Evolutionary conservation across 306 rosid species (phyloP).

Genomic region (Prunus salicina): DNA sequence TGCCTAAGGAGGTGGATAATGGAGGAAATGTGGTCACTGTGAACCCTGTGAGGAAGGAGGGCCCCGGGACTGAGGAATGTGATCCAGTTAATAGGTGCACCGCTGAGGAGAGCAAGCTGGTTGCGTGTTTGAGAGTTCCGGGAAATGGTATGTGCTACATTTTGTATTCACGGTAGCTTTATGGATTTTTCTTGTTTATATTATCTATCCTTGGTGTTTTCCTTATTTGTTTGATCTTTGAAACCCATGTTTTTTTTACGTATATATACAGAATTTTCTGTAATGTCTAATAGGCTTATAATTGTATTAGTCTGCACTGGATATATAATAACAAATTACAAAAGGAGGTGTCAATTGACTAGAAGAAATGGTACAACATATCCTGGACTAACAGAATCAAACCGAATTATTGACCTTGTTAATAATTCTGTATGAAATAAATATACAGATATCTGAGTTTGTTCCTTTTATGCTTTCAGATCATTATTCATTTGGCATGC

Average conservation of each 20-base stretch:
- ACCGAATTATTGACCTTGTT: not conserved
- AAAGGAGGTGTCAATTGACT: not conserved
- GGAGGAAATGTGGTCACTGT: conserved; percentile 17
- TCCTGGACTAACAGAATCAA: not conserved
- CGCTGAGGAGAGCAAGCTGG: conserved; percentile 25
- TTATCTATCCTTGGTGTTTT: not conserved
- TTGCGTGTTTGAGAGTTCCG: conserved; percentile 54
- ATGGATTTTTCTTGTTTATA: not conserved
- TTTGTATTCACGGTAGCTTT: not conserved
- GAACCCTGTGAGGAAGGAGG: conserved; percentile 19
- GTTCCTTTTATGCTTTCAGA: not conserved
- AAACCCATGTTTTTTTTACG: not conserved
- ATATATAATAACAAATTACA: not conserved
- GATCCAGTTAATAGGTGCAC: conserved; percentile 41
- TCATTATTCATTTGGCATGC: not conserved
- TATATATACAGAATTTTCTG: not conserved
- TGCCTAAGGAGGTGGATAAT: conserved; percentile 16
- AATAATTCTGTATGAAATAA: not conserved
- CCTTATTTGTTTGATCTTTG: not conserved
- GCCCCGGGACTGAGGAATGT: conserved; percentile 40
- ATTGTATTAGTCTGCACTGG: not conserved
- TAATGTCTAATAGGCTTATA: not conserved
- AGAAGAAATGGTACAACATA: not conserved
- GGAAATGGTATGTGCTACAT: conserved; percentile 40
- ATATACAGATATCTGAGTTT: not conserved